These are phyloP conservation scores for Aspergillus ochraceoroseus DNA, from an alignment of 2,329 filamentous ascomycete species.

Conservation along the genomic window DNA sequence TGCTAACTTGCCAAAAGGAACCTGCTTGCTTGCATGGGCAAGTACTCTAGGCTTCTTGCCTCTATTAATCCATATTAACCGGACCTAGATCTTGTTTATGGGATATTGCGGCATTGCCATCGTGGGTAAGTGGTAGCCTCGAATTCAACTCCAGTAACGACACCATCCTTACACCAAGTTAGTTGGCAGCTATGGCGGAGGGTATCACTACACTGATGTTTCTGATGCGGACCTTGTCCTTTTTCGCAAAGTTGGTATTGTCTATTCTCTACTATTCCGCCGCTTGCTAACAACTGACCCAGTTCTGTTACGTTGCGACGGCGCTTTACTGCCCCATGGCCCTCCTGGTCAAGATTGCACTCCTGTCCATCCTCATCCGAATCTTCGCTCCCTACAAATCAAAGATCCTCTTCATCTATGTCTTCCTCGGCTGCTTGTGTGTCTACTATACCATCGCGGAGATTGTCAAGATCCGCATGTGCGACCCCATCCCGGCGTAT, in stretches of 20 bases:
- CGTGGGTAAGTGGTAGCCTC: conserved; percentile 18
- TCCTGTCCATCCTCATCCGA: conserved; percentile 37
- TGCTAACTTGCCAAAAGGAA: conserved; percentile 11
- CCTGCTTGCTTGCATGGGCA: conserved; percentile 23
- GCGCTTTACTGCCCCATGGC: conserved; percentile 42
- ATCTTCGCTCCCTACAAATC: conserved; percentile 37
- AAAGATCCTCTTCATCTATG: conserved; percentile 35
- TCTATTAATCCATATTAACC: neutral
- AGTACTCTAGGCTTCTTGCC: conserved; percentile 1
- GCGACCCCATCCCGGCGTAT: conserved; percentile 35
- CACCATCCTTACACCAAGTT: neutral
- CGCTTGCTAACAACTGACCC: neutral
- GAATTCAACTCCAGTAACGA: neutral
- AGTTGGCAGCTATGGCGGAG: conserved; percentile 37
- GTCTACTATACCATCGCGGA: conserved; percentile 36
- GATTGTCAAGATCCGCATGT: conserved; percentile 39
- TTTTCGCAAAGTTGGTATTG: conserved; percentile 27
- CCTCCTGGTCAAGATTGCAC: conserved; percentile 36
- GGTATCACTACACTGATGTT: conserved; percentile 31
- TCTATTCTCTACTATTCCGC: neutral
- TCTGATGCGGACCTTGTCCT: conserved; percentile 15
- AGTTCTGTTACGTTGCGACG: conserved; percentile 38
- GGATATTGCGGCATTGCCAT: conserved; percentile 34
- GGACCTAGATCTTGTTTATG: conserved; percentile 28
- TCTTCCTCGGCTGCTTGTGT: conserved; percentile 32